phyloP scores from a whole-genome alignment of 768 basidiomycete species.

The Mycena capillaripes region DNA sequence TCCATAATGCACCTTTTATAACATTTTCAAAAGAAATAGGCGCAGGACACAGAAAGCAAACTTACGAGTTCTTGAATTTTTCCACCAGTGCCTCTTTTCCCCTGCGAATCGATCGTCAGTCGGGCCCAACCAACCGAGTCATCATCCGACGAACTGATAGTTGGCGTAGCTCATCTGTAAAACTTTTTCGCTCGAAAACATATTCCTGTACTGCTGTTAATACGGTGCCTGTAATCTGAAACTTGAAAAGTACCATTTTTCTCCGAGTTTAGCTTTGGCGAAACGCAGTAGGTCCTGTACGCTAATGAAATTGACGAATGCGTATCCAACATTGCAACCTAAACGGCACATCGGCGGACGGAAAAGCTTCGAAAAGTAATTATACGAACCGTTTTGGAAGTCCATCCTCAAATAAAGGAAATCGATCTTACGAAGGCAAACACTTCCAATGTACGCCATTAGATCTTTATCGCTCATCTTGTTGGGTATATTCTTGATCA shows the following conservation, averaged over 20 bases:
- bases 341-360: neutral
- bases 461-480: slow-evolving; percentile 88
- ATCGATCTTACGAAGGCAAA: slow-evolving; percentile 84
- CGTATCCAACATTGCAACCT: slow-evolving; percentile 87
- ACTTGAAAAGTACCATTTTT: slow-evolving; percentile 74
- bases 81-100: slow-evolving; percentile 93
- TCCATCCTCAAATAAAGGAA: slow-evolving; percentile 93
- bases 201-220: slow-evolving; percentile 70
- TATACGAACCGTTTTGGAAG: slow-evolving; percentile 77
- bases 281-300: slow-evolving; percentile 84
- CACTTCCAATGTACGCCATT: slow-evolving; percentile 74
- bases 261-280: slow-evolving; percentile 79
- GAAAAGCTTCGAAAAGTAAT: slow-evolving; percentile 17
- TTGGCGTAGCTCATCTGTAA: slow-evolving; percentile 94
- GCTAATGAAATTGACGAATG: slow-evolving; percentile 91
- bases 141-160: slow-evolving; percentile 77
- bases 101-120: slow-evolving; percentile 50
- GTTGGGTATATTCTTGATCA: slow-evolving; percentile 95
- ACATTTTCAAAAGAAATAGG: neutral
- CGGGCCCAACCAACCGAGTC: slow-evolving; percentile 11
- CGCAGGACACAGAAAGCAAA: neutral
- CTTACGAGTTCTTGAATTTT: slow-evolving; percentile 88
- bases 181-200: slow-evolving; percentile 93
- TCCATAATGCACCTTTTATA: slow-evolving; percentile 79
- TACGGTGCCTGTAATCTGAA: neutral